Evolutionary conservation across 2,329 filamentous ascomycete genomes (phyloP).

Genomic region (Fusarium hainanense): DNA sequence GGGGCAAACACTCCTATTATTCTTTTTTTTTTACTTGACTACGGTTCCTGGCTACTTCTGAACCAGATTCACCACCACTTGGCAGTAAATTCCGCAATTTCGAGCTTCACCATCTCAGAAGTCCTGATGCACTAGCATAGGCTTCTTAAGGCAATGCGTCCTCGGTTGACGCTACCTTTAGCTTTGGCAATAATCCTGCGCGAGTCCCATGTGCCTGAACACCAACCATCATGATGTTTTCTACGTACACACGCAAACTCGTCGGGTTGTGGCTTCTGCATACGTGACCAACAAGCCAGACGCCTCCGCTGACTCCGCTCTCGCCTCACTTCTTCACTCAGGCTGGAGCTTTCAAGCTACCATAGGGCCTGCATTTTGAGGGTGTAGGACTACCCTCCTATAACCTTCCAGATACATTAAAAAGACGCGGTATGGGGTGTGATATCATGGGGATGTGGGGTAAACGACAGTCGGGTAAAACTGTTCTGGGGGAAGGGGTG

Average conservation of each 20-base stretch:
- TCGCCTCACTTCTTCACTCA: slow-evolving; percentile 49
- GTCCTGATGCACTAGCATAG: slow-evolving; percentile 46
- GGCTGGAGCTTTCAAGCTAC: slow-evolving; percentile 75
- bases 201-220: slow-evolving; percentile 40
- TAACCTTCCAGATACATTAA: slow-evolving; percentile 55
- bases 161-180: slow-evolving; percentile 37
- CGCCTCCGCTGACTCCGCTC: slow-evolving; percentile 40
- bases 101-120: slow-evolving; percentile 42
- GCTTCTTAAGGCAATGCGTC: slow-evolving; percentile 35
- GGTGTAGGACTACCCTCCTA: slow-evolving; percentile 45
- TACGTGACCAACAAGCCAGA: slow-evolving; percentile 32
- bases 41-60: slow-evolving; percentile 38
- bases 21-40: slow-evolving; percentile 41
- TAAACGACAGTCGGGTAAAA: slow-evolving; percentile 43
- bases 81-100: slow-evolving; percentile 43
- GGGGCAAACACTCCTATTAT: slow-evolving; percentile 35
- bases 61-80: slow-evolving; percentile 45
- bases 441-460: slow-evolving; percentile 47
- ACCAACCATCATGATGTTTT: slow-evolving; percentile 42
- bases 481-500: slow-evolving; percentile 40
- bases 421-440: slow-evolving; percentile 49
- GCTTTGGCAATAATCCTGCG: slow-evolving; percentile 35
- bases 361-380: slow-evolving; percentile 61
- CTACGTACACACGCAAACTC: slow-evolving; percentile 38
- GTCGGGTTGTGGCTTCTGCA: slow-evolving; percentile 35